Evolutionary conservation across 108 stramenopile species (phyloP).

Genomic region (Fragilariopsis cylindrus): DNA sequence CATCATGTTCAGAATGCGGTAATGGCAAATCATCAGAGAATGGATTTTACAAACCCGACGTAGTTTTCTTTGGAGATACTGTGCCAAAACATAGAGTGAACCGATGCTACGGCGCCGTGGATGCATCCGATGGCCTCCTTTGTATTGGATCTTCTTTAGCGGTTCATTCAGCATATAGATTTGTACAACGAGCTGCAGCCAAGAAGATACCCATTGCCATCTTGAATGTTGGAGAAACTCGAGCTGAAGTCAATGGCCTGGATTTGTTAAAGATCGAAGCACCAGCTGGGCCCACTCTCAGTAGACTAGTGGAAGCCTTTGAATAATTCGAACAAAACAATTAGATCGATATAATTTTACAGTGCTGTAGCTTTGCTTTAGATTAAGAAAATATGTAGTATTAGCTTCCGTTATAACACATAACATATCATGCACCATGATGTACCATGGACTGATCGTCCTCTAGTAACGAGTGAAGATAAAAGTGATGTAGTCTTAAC

Average conservation of each 20-base stretch:
- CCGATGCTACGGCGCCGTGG: slow-evolving; percentile 62
- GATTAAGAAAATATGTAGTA: too few relatives aligned
- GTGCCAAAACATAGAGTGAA: slow-evolving; percentile 55
- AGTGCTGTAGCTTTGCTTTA: too few relatives aligned
- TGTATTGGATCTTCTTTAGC: slow-evolving; percentile 88
- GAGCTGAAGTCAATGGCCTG: slow-evolving; percentile 75
- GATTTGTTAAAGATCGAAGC: slow-evolving; percentile 49
- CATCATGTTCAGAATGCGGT: slow-evolving; percentile 74
- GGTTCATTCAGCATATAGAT: slow-evolving; percentile 87
- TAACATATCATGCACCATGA: too few relatives aligned
- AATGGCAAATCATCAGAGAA: neutral
- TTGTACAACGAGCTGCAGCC: slow-evolving; percentile 64
- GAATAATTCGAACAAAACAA: neutral
- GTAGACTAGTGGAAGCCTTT: slow-evolving; percentile 17
- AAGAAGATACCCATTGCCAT: slow-evolving; percentile 63
- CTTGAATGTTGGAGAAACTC: slow-evolving; percentile 90
- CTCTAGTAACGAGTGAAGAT: too few relatives aligned
- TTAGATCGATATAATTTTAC: neutral
- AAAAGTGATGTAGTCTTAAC: too few relatives aligned
- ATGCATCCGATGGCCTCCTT: slow-evolving; percentile 77
- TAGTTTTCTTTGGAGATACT: slow-evolving; percentile 95
- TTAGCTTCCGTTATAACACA: too few relatives aligned
- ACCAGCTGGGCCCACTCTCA: slow-evolving; percentile 55
- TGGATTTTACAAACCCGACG: slow-evolving; percentile 94
- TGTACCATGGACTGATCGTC: too few relatives aligned